Evolutionary conservation across 257 asterid genomes (phyloP), one percentile per base, ranked within the genome.

Genomic region (Prunella vulgaris): DNA sequence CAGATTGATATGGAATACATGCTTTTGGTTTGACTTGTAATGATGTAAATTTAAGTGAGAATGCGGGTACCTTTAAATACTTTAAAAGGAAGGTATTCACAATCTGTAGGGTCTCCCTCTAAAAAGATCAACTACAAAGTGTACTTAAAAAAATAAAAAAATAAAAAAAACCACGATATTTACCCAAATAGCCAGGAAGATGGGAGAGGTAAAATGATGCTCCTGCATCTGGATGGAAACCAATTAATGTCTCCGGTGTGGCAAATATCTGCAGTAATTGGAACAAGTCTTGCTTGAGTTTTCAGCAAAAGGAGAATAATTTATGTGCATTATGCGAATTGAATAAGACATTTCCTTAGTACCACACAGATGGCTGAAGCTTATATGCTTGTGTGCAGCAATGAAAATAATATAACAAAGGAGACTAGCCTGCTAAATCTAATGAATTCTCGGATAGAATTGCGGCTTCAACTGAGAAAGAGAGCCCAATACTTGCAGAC

Each of bases 211-310:
- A 82, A 83, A 94, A 94, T 69, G 99, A 94, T 61, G 99, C 99
- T 52, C 92, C 97, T 2, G 97, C 99, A 74, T 94, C 99, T 24
- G 99, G 97, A 81, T 94, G 97, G 87, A 86, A 94, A 61, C 99
- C 99, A 72, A 94, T 94, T 80, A 80, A 77, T 30, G 93, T 89
- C 81, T 94, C 99, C 2, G 97, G 97, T 1, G 97, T 94, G 72
- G 96, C 89, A 84, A 94, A 91, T 60, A 91, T 88, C 97, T 94
- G 84, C 76, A 80, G 54, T 48, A 58, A 63, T 70, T 27, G 60
- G 49, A 49, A 56, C n/a, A 52, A 38, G 35, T 15, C 49, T 40
- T 38, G 64, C 57, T 56, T 37, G 73, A 60, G 12, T 71, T 68
- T 42, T 38, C 62, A 53, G 46, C 13, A 32, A 54, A 57, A 38